Percentiles rank a stretch among this genome's conserved stretches.
phyloP scores from a whole-genome alignment of 1,139 yeast genomes.

The Saccharomyces uvarum region DNA sequence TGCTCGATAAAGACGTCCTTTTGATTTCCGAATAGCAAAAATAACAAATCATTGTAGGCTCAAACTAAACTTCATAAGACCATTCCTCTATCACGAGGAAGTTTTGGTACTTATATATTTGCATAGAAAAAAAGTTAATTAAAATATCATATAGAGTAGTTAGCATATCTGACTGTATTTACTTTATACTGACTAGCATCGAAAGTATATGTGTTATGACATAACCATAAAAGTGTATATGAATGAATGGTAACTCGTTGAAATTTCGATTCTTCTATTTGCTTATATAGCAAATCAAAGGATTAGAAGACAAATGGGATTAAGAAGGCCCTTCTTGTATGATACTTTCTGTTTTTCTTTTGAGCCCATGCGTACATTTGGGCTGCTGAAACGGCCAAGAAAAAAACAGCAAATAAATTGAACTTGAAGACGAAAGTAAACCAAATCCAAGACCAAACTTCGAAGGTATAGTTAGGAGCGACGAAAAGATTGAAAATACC shows the following conservation, averaged over 20 bases:
- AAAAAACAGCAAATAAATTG: slow-evolving; percentile 68
- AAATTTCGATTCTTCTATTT: background rate
- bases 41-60: background rate
- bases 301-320: slow-evolving; percentile 34
- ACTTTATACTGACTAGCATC: background rate
- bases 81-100: background rate
- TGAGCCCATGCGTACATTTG: slow-evolving; percentile 71
- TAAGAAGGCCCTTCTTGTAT: slow-evolving; percentile 33
- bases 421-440: slow-evolving; percentile 59
- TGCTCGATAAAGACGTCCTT: slow-evolving; percentile 19
- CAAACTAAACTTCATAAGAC: background rate
- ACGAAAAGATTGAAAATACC: slow-evolving; percentile 39
- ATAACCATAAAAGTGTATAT: background rate
- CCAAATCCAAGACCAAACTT: slow-evolving; percentile 63
- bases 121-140: background rate
- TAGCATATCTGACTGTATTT: background rate
- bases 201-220: background rate
- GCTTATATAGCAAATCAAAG: background rate
- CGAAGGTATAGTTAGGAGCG: slow-evolving; percentile 86
- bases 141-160: background rate
- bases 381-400: slow-evolving; percentile 58
- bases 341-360: slow-evolving; percentile 49
- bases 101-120: background rate
- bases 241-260: too few relatives aligned
- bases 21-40: slow-evolving; percentile 15